Base-by-base conservation (phyloP, 495 filamentous ascomycete genomes). In the Arthonia radiata region DNA sequence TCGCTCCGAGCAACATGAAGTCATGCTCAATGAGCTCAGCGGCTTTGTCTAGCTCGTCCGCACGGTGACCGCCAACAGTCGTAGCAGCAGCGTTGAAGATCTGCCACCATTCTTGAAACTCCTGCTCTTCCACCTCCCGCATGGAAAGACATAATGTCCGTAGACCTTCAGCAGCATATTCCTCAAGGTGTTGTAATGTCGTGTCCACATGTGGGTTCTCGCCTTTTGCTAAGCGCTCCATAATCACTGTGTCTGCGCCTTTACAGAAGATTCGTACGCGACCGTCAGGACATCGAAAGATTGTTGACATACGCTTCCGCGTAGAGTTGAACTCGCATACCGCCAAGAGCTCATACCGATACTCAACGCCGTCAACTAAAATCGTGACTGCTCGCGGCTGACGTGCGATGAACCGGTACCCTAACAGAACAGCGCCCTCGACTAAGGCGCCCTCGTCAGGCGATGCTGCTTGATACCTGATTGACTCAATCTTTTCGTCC, bases 321-420 rank as follows among this genome's bases (percentile, higher is more conserved):
- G 89, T 90, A 2, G 86, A 94, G 50, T 99, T 94, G 59, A 99
- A 99, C 48, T 99, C 89, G 46, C 82, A 90, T 16, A 99, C 81
- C 10, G 83, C 82, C 26, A 99, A 52, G 17, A 99, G 57, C 41
- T 99, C 86, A 40, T 86, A 94, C 41, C 91, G 71, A 14, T 59
- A 56, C 31, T 76, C 59, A 39, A 68, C 48, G 0, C 72, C 78
- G 15, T 58, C 61, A 18, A 74, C 67, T 14, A 66, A 56, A 36
- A 93, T 77, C 22, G 74, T 68, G 17, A 94, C 86, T 3, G 75
- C 60, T 27, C 73, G 62, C 18, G 89, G 89, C 46, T 75, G 91
- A 28, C 89, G 68, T 30, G 86, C 80, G 24, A 71, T 68, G 44
- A 99, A 99, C 23, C 59, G 62, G 52, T 92, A 93, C 6, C 83